Evolutionary conservation across 352 stramenopile species (phyloP).

Genomic region (Globisporangium takayamanum): DNA sequence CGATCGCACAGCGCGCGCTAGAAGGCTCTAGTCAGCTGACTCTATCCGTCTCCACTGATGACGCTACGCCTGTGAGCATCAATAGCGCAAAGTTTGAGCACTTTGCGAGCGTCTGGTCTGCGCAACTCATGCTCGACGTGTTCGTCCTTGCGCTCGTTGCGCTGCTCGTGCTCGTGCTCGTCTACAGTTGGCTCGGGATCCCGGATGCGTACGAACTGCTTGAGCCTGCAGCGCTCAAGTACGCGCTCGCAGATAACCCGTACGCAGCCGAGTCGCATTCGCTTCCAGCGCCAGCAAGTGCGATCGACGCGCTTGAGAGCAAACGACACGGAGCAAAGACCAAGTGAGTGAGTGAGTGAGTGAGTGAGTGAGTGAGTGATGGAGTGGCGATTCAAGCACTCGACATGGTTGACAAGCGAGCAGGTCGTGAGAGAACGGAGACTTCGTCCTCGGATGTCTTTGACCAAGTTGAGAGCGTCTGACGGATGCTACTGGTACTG

Average conservation of each 20-base stretch:
- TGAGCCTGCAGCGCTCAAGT: not conserved
- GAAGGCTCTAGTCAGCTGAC: not conserved
- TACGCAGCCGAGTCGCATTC: not conserved
- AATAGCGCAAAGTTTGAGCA: conserved; percentile 3
- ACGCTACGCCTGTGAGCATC: not conserved
- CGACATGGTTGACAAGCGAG: too few species aligned
- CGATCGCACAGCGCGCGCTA: not conserved
- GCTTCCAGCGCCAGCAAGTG: not conserved
- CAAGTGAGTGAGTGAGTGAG: not conserved
- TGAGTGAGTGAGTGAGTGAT: not conserved
- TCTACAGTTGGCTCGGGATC: not conserved
- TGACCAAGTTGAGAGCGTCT: too few species aligned
- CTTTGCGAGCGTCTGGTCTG: conserved; percentile 1
- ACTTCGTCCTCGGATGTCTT: too few species aligned
- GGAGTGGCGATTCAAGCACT: not conserved
- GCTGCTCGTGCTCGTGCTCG: not conserved
- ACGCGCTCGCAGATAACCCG: not conserved
- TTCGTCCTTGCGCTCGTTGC: not conserved
- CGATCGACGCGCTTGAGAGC: not conserved
- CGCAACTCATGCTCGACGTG: not conserved
- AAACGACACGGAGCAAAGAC: not conserved
- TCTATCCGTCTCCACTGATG: not conserved
- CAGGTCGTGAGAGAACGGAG: too few species aligned
- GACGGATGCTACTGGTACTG: too few species aligned
- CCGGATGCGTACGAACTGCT: not conserved